These are phyloP conservation scores for Nannochloropsis salina DNA, from an alignment of 108 stramenopile genomes.

Conservation along the genomic window DNA sequence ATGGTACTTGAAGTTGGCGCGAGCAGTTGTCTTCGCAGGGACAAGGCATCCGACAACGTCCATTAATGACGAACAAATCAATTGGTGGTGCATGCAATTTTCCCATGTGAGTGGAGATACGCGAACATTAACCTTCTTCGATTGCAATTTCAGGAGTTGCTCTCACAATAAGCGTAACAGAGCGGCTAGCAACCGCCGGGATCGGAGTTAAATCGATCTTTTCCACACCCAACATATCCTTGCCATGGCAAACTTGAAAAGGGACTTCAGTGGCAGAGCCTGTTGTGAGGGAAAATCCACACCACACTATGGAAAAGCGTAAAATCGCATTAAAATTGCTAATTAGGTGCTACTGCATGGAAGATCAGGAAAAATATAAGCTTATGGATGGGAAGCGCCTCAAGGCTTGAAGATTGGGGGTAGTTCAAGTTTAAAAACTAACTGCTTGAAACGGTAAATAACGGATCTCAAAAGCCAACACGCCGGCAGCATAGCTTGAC, in stretches of 20 bases:
- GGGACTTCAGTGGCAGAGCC: neutral
- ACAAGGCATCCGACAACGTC: neutral
- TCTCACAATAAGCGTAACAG: neutral
- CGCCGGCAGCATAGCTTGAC: no score
- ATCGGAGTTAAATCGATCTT: neutral
- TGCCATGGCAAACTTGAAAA: neutral
- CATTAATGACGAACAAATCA: neutral
- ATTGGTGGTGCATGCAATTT: neutral
- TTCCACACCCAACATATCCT: neutral
- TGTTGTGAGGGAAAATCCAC: neutral
- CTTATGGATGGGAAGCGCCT: no score
- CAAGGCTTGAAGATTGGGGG: no score
- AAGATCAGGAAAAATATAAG: no score
- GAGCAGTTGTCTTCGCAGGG: neutral
- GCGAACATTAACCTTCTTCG: neutral
- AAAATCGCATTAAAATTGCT: neutral
- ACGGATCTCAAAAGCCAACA: no score
- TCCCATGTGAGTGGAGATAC: neutral
- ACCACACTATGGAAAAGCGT: neutral
- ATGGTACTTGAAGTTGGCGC: neutral
- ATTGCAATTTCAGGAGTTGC: neutral
- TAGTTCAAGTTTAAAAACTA: no score
- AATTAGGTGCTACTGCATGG: no score
- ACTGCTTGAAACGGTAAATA: no score
- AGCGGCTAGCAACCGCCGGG: constrained; percentile 5